These are phyloP conservation scores for Hemileia vastatrix DNA, from an alignment of 1,284 basidiomycete genomes.

Conservation along the genomic window DNA sequence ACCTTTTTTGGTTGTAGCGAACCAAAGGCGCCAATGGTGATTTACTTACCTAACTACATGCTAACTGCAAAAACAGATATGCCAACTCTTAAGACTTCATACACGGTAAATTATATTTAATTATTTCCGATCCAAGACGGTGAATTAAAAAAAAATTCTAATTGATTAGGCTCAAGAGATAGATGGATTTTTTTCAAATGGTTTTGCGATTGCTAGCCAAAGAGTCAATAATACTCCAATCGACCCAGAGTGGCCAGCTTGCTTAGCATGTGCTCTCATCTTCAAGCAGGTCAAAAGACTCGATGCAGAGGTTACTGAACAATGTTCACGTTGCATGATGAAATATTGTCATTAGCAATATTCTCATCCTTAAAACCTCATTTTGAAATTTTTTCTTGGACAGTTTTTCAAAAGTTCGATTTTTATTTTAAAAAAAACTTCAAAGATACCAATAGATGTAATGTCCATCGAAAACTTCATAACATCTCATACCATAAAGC, in stretches of 20 bases:
- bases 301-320: not conserved
- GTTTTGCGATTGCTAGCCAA: conserved; percentile 14
- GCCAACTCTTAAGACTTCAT: conserved; percentile 5
- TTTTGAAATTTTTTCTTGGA: no score
- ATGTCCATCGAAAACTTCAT: no score
- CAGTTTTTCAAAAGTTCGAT: no score
- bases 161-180: conserved; percentile 11
- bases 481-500: no score
- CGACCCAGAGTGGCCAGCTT: conserved; percentile 21
- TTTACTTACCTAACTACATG: conserved; percentile 14
- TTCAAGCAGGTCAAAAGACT: conserved; percentile 11
- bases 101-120: not conserved
- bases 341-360: conserved; percentile 11
- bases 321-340: conserved; percentile 14
- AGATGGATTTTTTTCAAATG: conserved; percentile 19
- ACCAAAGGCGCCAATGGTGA: not conserved
- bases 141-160: not conserved
- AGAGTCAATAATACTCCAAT: conserved; percentile 5
- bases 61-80: not conserved
- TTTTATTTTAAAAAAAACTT: no score
- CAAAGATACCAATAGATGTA: no score
- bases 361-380: no score
- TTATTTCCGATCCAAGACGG: not conserved
- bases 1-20: conserved; percentile 16
- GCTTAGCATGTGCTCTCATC: conserved; percentile 17